Percentiles rank a stretch among this genome's conserved stretches.
Conservation (phyloP, 768 basidiomycete species). For the Panus rudis region DNA sequence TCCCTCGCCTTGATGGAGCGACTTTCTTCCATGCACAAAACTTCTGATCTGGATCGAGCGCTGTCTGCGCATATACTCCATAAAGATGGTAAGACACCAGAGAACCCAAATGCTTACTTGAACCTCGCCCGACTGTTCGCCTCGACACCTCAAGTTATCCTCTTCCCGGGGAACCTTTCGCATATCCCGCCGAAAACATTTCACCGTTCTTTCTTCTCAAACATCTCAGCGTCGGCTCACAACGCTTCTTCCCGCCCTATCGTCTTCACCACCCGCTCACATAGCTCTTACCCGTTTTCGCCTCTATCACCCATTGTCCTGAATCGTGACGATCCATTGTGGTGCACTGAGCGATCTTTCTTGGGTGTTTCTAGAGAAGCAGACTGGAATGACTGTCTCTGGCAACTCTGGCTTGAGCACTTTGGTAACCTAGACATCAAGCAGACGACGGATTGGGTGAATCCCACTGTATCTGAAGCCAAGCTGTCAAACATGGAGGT, state of each 20-base stretch:
- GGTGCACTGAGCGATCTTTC: slow-evolving; percentile 58
- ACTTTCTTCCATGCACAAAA: slow-evolving; percentile 13
- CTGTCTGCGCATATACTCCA: slow-evolving; percentile 44
- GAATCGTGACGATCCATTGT: slow-evolving; percentile 38
- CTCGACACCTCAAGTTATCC: slow-evolving; percentile 35
- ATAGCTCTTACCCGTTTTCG: slow-evolving; percentile 32
- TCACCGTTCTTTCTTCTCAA: slow-evolving; percentile 16
- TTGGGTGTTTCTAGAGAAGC: slow-evolving; percentile 34
- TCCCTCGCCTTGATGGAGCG: slow-evolving; percentile 14
- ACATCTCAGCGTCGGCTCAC: background rate
- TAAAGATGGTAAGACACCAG: slow-evolving; percentile 28
- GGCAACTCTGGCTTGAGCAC: slow-evolving; percentile 55
- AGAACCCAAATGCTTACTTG: slow-evolving; percentile 44
- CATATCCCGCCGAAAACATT: slow-evolving; percentile 18
- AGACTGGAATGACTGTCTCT: slow-evolving; percentile 62
- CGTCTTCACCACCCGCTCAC: slow-evolving; percentile 23
- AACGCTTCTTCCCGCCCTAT: slow-evolving; percentile 16
- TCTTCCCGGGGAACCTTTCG: slow-evolving; percentile 44
- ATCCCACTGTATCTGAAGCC: slow-evolving; percentile 3
- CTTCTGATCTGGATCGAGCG: slow-evolving; percentile 9
- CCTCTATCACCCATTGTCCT: slow-evolving; percentile 39
- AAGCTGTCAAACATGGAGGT: slow-evolving; percentile 20
- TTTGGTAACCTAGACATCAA: slow-evolving; percentile 33
- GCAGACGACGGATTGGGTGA: slow-evolving; percentile 17
- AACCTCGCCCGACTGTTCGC: slow-evolving; percentile 61